Evolutionary conservation across 2,329 filamentous ascomycete genomes (phyloP).

Genomic region (Chaetothyriales sp.): DNA sequence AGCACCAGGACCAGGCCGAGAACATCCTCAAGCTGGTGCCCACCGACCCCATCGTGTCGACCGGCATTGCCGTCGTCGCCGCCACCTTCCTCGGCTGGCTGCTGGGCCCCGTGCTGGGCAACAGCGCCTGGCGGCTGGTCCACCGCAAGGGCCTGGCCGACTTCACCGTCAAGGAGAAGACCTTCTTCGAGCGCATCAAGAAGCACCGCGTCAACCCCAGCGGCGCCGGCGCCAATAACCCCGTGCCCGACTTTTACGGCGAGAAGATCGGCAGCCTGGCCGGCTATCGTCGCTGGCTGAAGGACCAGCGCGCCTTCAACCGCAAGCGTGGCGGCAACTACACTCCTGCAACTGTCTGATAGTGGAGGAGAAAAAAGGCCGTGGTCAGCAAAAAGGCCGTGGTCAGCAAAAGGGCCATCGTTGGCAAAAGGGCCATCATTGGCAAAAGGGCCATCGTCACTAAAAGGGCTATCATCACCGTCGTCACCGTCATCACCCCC

Average conservation of each 20-base stretch:
- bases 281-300: constrained; percentile 88
- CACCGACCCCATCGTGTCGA: constrained; percentile 72
- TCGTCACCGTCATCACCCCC: no score
- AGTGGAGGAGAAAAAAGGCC: neutral
- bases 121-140: constrained; percentile 60
- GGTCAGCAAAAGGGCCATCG: neutral
- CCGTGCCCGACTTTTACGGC: constrained; percentile 93
- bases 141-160: constrained; percentile 43
- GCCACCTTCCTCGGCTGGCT: constrained; percentile 80
- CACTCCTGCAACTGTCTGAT: neutral
- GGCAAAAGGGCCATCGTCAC: no score
- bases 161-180: constrained; percentile 62
- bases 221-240: constrained; percentile 78
- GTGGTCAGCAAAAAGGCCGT: no score
- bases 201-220: constrained; percentile 84
- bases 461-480: no score
- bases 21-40: constrained; percentile 15
- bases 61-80: constrained; percentile 65
- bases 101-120: constrained; percentile 68
- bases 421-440: no score
- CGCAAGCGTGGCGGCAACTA: constrained; percentile 51
- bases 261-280: constrained; percentile 93
- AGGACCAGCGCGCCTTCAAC: constrained; percentile 94
- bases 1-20: constrained; percentile 14
- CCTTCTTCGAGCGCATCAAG: constrained; percentile 86